Percentiles rank a stretch among this genome's conserved stretches.
Evolutionary conservation across 768 basidiomycete species (phyloP).

Genomic region (Melanogaster broomeanus): DNA sequence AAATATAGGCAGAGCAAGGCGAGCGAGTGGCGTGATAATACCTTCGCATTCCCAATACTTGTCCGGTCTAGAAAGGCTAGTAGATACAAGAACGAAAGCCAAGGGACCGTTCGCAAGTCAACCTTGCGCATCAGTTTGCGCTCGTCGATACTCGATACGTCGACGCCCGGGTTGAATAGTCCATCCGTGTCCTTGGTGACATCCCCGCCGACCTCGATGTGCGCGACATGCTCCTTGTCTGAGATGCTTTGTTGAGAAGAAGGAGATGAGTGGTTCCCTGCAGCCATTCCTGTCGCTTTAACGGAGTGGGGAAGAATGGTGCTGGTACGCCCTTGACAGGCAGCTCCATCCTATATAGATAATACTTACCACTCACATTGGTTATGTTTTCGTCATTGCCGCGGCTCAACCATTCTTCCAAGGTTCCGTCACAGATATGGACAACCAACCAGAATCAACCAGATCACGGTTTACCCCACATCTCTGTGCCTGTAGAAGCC

Average conservation of each 20-base stretch:
- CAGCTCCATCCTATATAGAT: neutral
- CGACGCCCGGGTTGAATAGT: constrained; percentile 47
- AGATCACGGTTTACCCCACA: constrained; percentile 6
- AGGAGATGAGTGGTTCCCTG: neutral
- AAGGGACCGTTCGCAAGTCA: constrained; percentile 64
- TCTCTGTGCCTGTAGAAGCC: neutral
- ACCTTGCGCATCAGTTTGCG: constrained; percentile 70
- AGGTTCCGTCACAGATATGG: neutral
- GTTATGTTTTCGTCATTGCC: neutral
- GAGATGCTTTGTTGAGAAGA: constrained; percentile 2
- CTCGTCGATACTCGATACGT: constrained; percentile 65
- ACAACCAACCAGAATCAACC: too few species aligned
- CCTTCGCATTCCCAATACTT: constrained; percentile 48
- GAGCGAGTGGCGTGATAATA: constrained; percentile 1
- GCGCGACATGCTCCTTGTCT: constrained; percentile 6
- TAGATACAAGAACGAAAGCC: constrained; percentile 75
- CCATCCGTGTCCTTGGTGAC: neutral
- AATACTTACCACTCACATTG: neutral
- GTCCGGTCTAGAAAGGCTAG: constrained; percentile 69
- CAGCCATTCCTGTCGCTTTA: neutral
- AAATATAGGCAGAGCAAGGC: neutral
- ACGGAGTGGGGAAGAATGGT: neutral
- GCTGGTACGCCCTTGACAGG: neutral
- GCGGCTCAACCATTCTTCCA: constrained; percentile 1
- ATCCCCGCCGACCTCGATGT: constrained; percentile 6